A percentile compares a stretch with the other conserved stretches of the same genome.
Evolutionary conservation across 352 stramenopile species (phyloP).

Genomic region (Blastocystis sp.): DNA sequence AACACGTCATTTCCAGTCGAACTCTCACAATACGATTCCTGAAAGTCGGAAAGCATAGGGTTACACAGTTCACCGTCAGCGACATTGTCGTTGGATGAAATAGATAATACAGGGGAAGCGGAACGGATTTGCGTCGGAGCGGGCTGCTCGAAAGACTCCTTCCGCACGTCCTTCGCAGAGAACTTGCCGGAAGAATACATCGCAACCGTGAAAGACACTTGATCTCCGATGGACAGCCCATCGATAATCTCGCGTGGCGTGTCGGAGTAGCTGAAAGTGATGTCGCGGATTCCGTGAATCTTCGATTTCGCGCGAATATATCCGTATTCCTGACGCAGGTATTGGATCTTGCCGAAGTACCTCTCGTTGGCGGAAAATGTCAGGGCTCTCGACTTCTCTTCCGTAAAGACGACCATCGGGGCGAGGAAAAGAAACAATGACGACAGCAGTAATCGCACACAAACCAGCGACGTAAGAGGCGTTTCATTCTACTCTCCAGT

Average conservation of each 20-base stretch:
- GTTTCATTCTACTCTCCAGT: constrained; percentile 40
- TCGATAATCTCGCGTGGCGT: neutral
- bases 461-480: constrained; percentile 39
- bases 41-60: no score
- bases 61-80: neutral
- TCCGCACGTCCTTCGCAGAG: constrained; percentile 37
- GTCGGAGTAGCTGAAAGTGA: constrained; percentile 60
- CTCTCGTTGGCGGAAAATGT: neutral
- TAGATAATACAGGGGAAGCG: constrained; percentile 18
- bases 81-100: constrained; percentile 19
- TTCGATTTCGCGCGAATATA: constrained; percentile 53
- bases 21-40: neutral
- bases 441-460: neutral
- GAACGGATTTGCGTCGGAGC: neutral
- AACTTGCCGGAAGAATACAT: constrained; percentile 63
- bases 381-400: neutral
- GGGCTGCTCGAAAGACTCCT: neutral
- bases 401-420: neutral
- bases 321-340: constrained; percentile 27
- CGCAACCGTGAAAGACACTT: constrained; percentile 37
- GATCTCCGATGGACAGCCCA: constrained; percentile 14
- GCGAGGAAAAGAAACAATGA: neutral
- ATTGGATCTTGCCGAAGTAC: constrained; percentile 53
- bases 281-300: constrained; percentile 51
- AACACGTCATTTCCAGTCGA: neutral